Evolutionary conservation across 225 moss, liverwort and hornwort species (phyloP).

Genomic region (Neckera pumila): DNA sequence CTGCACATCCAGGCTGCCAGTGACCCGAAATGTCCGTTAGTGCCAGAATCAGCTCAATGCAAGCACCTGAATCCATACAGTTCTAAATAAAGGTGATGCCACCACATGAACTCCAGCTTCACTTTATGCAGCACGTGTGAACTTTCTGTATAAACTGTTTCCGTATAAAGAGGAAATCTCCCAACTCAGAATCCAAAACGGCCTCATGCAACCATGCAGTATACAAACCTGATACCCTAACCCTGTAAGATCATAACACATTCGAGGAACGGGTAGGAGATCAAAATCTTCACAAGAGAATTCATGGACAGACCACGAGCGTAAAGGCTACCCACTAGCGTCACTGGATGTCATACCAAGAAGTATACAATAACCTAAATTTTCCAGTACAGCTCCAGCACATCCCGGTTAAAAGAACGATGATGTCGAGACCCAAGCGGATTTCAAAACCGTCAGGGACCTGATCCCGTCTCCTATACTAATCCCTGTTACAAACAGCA

Average conservation of each 20-base stretch:
- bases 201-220: not conserved
- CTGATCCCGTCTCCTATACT: not conserved
- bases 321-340: not conserved
- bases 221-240: not conserved
- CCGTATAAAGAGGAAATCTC: not conserved
- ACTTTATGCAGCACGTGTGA: not conserved
- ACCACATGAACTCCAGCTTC: not conserved
- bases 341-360: not conserved
- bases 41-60: not conserved
- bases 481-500: not conserved
- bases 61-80: not conserved
- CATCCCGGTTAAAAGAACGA: not conserved
- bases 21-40: not conserved
- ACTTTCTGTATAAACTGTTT: not conserved
- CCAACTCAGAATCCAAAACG: not conserved
- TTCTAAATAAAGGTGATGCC: not conserved
- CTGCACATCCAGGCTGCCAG: constrained; percentile 87
- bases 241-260: not conserved
- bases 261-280: not conserved
- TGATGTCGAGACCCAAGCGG: not conserved
- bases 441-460: not conserved
- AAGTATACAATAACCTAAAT: not conserved
- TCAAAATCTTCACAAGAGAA: not conserved
- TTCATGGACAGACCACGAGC: not conserved
- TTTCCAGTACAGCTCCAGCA: not conserved